A percentile compares a stretch with the other conserved stretches of the same genome.
These are phyloP conservation scores for Mercurialis annua DNA, from an alignment of 345 rosid species.

Conservation along the genomic window DNA sequence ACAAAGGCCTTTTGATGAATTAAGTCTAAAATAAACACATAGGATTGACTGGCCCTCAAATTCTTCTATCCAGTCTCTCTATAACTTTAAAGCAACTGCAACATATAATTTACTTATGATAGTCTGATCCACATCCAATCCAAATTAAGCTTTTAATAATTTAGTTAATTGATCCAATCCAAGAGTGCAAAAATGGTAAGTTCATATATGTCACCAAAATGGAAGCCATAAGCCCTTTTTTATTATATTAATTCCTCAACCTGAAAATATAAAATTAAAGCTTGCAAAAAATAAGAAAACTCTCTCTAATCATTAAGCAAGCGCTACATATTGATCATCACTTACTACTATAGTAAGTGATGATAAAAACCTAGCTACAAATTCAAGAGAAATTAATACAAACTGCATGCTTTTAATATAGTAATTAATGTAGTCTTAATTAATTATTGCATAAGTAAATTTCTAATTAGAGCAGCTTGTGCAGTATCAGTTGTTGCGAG, in stretches of 20 bases:
- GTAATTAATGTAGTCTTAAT: neutral
- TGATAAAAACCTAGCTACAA: slow-evolving; percentile 5
- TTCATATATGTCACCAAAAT: slow-evolving; percentile 10
- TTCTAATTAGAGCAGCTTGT: slow-evolving; percentile 74
- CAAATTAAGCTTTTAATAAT: too few species aligned
- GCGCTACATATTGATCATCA: slow-evolving; percentile 7
- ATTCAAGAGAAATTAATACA: neutral
- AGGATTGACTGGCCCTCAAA: too few species aligned
- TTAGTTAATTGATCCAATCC: neutral
- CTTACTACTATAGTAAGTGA: too few species aligned
- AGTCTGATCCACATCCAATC: slow-evolving; percentile 1
- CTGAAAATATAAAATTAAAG: slow-evolving; percentile 1
- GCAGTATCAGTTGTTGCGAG: slow-evolving; percentile 65
- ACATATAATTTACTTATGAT: too few species aligned
- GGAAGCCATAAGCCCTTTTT: slow-evolving; percentile 11
- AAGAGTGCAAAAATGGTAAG: neutral
- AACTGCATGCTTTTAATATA: neutral
- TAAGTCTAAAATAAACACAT: too few species aligned
- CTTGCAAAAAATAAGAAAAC: slow-evolving; percentile 18
- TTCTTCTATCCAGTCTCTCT: too few species aligned
- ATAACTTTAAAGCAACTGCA: too few species aligned
- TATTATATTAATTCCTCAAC: slow-evolving; percentile 20
- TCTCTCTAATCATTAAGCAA: slow-evolving; percentile 17
- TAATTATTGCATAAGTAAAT: slow-evolving; percentile 50
- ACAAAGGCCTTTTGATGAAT: too few species aligned